Percentiles rank a stretch among this genome's conserved stretches.
Evolutionary conservation across 257 asterid genomes (phyloP).

Genomic region (Plantago major): DNA sequence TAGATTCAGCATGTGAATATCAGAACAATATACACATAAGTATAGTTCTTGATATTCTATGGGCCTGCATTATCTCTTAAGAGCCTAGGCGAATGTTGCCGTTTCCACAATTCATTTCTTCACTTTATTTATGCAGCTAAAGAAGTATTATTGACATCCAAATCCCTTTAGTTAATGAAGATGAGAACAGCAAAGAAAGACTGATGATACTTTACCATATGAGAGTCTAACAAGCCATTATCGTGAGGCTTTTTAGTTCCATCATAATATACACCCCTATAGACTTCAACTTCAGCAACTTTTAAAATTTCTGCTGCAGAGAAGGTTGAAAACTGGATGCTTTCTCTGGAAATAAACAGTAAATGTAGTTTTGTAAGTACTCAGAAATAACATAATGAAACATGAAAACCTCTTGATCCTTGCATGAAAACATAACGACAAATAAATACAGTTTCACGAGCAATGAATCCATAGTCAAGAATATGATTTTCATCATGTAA

Average conservation of each 20-base stretch:
- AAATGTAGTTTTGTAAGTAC: conserved; percentile 4
- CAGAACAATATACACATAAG: background rate
- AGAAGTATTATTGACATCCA: background rate
- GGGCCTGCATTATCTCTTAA: no score
- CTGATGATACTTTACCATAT: conserved; percentile 66
- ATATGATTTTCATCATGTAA: no score
- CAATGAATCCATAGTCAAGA: background rate
- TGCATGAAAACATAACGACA: background rate
- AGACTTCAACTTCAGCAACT: conserved; percentile 68
- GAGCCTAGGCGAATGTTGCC: no score
- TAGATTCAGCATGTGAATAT: no score
- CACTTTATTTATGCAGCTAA: background rate
- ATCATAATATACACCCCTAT: conserved; percentile 55
- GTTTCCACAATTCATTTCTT: background rate
- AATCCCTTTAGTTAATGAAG: background rate
- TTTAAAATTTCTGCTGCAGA: conserved; percentile 64
- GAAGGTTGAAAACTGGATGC: conserved; percentile 62
- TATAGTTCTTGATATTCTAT: background rate
- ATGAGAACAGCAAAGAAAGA: conserved; percentile 2
- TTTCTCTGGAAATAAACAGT: conserved; percentile 47
- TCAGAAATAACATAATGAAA: conserved; percentile 13
- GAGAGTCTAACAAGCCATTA: conserved; percentile 76
- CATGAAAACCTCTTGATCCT: background rate
- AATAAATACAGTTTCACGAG: background rate
- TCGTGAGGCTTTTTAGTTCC: conserved; percentile 31